Evolutionary conservation across 345 rosid genomes (phyloP).

Genomic region (Aquilaria yunnanensis): DNA sequence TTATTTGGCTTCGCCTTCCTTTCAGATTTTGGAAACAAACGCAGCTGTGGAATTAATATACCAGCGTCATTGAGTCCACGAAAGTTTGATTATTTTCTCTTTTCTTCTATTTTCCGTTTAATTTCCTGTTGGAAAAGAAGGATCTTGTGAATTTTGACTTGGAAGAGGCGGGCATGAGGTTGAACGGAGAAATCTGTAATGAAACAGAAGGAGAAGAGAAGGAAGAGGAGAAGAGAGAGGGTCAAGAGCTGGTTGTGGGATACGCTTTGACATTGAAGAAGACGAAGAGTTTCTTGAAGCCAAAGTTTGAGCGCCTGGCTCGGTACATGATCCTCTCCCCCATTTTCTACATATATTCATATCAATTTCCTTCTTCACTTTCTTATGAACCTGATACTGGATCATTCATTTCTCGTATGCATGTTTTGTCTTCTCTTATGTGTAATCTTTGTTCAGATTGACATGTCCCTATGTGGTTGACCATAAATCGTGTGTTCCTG

Average conservation of each 20-base stretch:
- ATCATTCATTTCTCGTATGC: too few species aligned
- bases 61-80: too few species aligned
- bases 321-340: constrained; percentile 22
- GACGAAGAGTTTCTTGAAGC: constrained; percentile 88
- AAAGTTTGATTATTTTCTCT: not conserved
- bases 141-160: constrained; percentile 14
- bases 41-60: too few species aligned
- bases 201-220: constrained; percentile 16
- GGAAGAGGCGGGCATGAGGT: constrained; percentile 37
- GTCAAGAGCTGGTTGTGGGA: constrained; percentile 56
- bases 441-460: too few species aligned
- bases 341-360: too few species aligned
- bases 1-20: too few species aligned
- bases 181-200: constrained; percentile 34
- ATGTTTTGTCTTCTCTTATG: too few species aligned
- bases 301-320: constrained; percentile 72
- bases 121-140: not conserved
- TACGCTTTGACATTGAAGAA: constrained; percentile 90
- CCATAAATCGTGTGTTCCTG: too few species aligned
- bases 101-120: not conserved
- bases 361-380: too few species aligned
- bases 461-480: too few species aligned
- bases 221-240: constrained; percentile 16
- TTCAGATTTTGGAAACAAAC: too few species aligned
- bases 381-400: too few species aligned